Evolutionary conservation across 2,329 filamentous ascomycete genomes (phyloP), one percentile per base, ranked within the genome.

Genomic region (Torrubiella hemipterigena): DNA sequence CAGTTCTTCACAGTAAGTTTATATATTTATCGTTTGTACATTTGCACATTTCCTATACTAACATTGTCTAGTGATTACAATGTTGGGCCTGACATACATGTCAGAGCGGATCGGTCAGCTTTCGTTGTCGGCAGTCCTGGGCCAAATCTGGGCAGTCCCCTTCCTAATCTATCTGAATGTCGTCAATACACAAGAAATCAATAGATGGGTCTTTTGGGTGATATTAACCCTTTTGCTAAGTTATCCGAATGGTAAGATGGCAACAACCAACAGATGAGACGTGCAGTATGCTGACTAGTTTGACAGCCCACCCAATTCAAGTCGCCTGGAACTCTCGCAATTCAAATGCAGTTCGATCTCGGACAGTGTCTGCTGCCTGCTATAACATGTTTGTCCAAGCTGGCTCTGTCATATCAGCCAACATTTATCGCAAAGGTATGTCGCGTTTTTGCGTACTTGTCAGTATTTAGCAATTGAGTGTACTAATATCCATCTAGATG

Each of bases 291-390:
- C 31, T 32, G 12, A 32, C 17, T n/a, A 9, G 17, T 3, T 34
- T 41, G 7, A 5, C 27, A 45, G 44, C 52, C 2, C 66, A 76
- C 42, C 64, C 69, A 0, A 64, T 74, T 14, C 55, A 70, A 23
- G 71, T 74, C 1, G 70, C 66, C 0, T 66, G 70, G 51, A 69
- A 63, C 0, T 69, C 65, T 3, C 60, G 69, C 27, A 77, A 77
- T 40, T 62, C 69, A 0, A 70, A 71, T 27, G 64, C 64, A 3
- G 73, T 77, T 2, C 58, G 69, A 7, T 73, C 69, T 9, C 52
- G 73, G 10, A 69, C 72, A 0, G 66, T 77, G 2, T 66, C 67
- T 1, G 64, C 65, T 2, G 70, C 69, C 1, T 48, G 73, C 12
- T 76, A 75, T 47, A 76, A 75, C 40, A 57, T 57, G 49, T 50